Evolutionary conservation across 1,284 basidiomycete species (phyloP).

Genomic region (Calocybe gambosa): DNA sequence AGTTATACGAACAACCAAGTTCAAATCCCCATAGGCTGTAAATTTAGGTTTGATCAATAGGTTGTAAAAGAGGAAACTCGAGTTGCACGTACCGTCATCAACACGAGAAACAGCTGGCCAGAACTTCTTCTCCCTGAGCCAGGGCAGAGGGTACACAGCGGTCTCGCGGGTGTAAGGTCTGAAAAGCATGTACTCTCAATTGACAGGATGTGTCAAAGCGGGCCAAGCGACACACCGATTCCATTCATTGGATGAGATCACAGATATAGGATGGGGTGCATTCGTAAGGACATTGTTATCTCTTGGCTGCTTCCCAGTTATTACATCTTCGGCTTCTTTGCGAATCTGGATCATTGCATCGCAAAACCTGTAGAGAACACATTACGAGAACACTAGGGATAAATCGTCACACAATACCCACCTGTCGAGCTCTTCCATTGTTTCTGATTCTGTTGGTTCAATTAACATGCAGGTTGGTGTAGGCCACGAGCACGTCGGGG

Average conservation of each 20-base stretch:
- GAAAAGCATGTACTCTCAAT: neutral
- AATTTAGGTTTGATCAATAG: constrained; percentile 3
- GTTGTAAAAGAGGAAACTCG: neutral
- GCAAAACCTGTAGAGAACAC: constrained; percentile 69
- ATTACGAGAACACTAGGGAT: constrained; percentile 2
- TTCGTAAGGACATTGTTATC: constrained; percentile 92
- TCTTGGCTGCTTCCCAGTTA: constrained; percentile 77
- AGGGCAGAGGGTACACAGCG: constrained; percentile 80
- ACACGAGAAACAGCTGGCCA: constrained; percentile 89
- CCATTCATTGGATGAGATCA: constrained; percentile 77
- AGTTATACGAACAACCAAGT: constrained; percentile 63
- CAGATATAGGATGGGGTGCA: constrained; percentile 85
- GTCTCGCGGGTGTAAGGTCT: constrained; percentile 83
- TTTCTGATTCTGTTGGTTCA: constrained; percentile 93
- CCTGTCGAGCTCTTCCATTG: constrained; percentile 85
- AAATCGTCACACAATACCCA: constrained; percentile 20
- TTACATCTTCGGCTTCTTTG: constrained; percentile 85
- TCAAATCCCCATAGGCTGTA: constrained; percentile 74
- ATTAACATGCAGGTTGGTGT: constrained; percentile 92
- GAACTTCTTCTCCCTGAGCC: constrained; percentile 82
- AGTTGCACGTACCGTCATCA: constrained; percentile 68
- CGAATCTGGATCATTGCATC: constrained; percentile 97
- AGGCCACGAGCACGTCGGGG: constrained; percentile 92
- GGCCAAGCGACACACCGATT: constrained; percentile 46
- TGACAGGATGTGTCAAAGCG: neutral